These are phyloP conservation scores for Leucocoprinus sp. DNA, from an alignment of 768 basidiomycete genomes.

Conservation along the genomic window DNA sequence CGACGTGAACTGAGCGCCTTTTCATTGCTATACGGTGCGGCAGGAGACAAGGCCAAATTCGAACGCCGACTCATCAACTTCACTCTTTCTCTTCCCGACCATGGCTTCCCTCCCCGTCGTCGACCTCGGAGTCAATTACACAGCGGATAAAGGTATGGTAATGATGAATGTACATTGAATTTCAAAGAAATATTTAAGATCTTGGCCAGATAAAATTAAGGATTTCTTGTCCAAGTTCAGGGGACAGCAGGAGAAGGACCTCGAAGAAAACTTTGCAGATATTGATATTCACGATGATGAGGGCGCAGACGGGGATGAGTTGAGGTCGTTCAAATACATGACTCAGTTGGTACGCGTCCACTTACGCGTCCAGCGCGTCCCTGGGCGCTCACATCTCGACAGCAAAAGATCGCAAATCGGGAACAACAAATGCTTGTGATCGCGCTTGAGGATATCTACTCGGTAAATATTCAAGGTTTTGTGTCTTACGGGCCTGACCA, in stretches of 20 bases:
- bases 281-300: slow-evolving; percentile 56
- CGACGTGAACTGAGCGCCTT: background rate
- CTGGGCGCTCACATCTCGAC: slow-evolving; percentile 17
- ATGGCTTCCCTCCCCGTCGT: slow-evolving; percentile 59
- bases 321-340: slow-evolving; percentile 66
- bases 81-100: slow-evolving; percentile 18
- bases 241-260: slow-evolving; percentile 49
- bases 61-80: slow-evolving; percentile 24
- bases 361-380: slow-evolving; percentile 20
- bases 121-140: slow-evolving; percentile 57
- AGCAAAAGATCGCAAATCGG: slow-evolving; percentile 92
- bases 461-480: slow-evolving; percentile 32
- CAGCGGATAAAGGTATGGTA: slow-evolving; percentile 57
- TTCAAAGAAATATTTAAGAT: slow-evolving; percentile 2
- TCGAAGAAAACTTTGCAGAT: slow-evolving; percentile 58
- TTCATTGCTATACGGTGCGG: background rate
- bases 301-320: slow-evolving; percentile 24
- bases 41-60: slow-evolving; percentile 18
- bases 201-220: slow-evolving; percentile 50
- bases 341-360: slow-evolving; percentile 60
- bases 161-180: background rate
- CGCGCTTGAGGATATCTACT: slow-evolving; percentile 80
- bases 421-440: slow-evolving; percentile 85
- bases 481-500: slow-evolving; percentile 9
- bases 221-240: slow-evolving; percentile 67